Evolutionary conservation across 192 early-diverging fungal species (phyloP), one percentile per base, ranked within the genome.

Genomic region (Bifiguratus adelaidae): DNA sequence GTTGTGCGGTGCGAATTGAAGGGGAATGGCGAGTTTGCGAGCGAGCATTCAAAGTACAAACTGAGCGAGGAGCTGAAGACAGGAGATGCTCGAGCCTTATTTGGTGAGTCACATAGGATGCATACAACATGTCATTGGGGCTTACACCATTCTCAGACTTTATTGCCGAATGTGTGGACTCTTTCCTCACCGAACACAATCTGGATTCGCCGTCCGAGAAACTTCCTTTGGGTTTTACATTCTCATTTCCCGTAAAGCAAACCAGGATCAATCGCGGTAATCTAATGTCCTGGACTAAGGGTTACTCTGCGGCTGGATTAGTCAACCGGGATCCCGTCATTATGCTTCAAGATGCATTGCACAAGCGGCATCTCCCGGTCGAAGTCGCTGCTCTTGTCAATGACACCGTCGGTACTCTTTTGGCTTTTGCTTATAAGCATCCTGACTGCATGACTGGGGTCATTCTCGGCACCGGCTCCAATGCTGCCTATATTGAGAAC

Each of bases 381-480:
- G 56, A 82, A 41, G 78, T 65, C 47, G 56, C 62, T 30, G 62
- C 62, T 19, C 71, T 97, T n/a, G 84, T 97, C 43, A 97, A 97
- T 71, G 93, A 97, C 68, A 97, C 93, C 0, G 92, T 92, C 5
- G 93, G 93, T 30, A 91, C 93, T 0, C 72, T 97, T 44, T 72
- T 92, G 61, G 81, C 88, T 11, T 80, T 87, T 35, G 84, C 82
- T 12, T 94, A 93, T 68, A 57, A 66, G 42, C 67, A 86, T 52
- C 86, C 89, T 12, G 71, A 81, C 41, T 88, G 88, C 33, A 67
- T 72, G 50, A 76, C 89, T 55, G 91, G 88, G 38, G 85, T 91
- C 20, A 97, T 97, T 66, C 77, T 93, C 30, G 93, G 93, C 36
- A 97, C 93, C 5, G 93, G 93, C 19, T 91, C 89, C 50, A 97